A percentile compares a stretch with the other conserved stretches of the same genome.
Conservation (phyloP, 371 early-diverging fungal species). For the Thermomucor indicae-seudaticae region DNA sequence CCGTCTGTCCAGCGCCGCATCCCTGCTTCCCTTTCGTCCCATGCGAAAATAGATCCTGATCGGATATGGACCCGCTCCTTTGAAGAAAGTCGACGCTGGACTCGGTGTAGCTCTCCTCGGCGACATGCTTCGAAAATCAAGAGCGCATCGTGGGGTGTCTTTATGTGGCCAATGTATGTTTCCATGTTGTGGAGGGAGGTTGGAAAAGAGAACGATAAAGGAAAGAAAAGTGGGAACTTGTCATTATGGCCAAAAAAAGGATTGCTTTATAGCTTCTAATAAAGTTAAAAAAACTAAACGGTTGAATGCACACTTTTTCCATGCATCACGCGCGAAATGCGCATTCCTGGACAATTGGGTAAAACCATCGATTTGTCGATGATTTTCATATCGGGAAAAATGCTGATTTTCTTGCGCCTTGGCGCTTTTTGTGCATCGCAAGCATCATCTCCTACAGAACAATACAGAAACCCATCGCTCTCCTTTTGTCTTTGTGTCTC, state of each 20-base stretch:
- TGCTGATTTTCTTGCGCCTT: conserved; percentile 1
- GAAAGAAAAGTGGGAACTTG: conserved; percentile 14
- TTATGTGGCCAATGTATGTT: conserved; percentile 74
- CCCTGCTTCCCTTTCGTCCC: conserved; percentile 85
- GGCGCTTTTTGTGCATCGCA: neutral
- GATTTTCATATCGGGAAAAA: conserved; percentile 5
- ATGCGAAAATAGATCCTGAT: conserved; percentile 86
- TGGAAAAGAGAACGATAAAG: conserved; percentile 16
- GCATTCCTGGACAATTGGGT: neutral
- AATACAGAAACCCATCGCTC: neutral
- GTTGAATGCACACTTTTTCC: neutral
- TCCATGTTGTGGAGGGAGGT: conserved; percentile 42
- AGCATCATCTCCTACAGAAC: no score
- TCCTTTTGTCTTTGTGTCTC: neutral
- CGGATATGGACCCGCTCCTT: conserved; percentile 72
- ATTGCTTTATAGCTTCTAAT: neutral
- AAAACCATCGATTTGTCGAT: neutral
- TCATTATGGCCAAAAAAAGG: neutral
- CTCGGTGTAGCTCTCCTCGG: conserved; percentile 56
- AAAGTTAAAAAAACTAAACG: no score
- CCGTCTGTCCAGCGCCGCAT: conserved; percentile 94
- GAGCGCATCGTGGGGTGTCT: conserved; percentile 78
- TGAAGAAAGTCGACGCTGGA: conserved; percentile 75
- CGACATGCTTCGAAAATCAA: conserved; percentile 81
- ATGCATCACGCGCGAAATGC: neutral